Evolutionary conservation across 164 flowering plant genomes (phyloP), one percentile per base, ranked within the genome.

Genomic region (Sedum album): DNA sequence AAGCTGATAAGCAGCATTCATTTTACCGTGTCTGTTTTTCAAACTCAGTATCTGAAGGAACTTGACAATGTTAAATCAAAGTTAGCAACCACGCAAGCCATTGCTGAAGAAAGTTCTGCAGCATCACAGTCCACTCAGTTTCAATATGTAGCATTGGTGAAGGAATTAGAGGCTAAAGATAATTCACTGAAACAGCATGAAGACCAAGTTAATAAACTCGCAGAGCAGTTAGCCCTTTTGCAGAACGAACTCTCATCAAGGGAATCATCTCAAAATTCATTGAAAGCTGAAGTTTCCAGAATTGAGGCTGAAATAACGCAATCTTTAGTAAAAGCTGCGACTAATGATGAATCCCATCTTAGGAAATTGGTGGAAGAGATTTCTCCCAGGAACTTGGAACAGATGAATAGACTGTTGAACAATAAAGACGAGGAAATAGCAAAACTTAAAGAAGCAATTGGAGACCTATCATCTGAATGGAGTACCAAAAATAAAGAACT

Each of bases 391-490:
- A 90, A 87, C 71, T 71, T 87, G 70, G 91, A 88, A 76, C 90
- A 80, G 70, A 89, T 95, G 14, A 88, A 80, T 69, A 88, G 78
- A 75, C 87, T 82, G 78, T 76, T 95, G 73, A 39, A 68, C 68
- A 76, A 77, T 15, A 92, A 92, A 71, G 97, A 95, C 83, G 93
- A 87, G 66, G 99, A 91, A 73, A 91, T 90, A 75, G 80, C 81
- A 6, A 94, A 76, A 73, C 75, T 93, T 69, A 85, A 79, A 75
- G 96, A 91, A 76, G 99, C 91, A 75, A 81, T 91, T 51, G 82
- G 80, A 77, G 73, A 84, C 60, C 84, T 91, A 88, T 85, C 97
- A 70, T 80, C 88, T 41, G 92, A 91, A 61, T 91, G 96, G 96
- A 88, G 87, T 79, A 70, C 83, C n/a, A 94, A 88, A 75, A 87